phyloP scores from a whole-genome alignment of 176 grass and related monocot genomes.

The Neostapfia colusana region DNA sequence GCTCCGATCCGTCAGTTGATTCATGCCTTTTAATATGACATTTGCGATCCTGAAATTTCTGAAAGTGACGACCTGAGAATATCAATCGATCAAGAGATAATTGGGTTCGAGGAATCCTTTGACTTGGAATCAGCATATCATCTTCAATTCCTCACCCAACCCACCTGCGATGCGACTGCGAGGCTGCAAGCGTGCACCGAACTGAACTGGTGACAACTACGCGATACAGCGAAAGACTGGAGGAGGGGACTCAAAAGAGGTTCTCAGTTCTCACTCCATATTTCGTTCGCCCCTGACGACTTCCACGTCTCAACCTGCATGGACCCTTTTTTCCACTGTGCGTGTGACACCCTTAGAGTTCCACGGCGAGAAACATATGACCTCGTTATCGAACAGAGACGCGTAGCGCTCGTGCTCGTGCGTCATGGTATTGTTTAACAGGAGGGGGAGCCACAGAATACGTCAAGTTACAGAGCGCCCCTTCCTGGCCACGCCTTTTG shows the following conservation, averaged over 20 bases:
- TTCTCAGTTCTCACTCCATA: background rate
- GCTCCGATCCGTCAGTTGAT: background rate
- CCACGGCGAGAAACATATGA: background rate
- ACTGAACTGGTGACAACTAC: too few species aligned
- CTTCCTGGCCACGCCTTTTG: background rate
- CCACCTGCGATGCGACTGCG: background rate
- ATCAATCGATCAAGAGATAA: background rate
- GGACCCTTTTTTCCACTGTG: too few species aligned
- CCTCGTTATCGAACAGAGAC: background rate
- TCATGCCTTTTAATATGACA: background rate
- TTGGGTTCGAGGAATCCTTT: conserved; percentile 1
- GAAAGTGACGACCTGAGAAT: background rate
- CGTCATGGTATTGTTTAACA: background rate
- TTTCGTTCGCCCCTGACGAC: background rate
- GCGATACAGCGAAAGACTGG: background rate
- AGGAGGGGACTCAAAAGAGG: background rate
- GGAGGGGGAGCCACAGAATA: background rate
- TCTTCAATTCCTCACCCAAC: background rate
- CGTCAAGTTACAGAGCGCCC: too few species aligned
- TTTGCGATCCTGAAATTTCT: background rate
- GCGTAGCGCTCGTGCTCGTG: background rate
- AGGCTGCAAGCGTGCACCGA: background rate
- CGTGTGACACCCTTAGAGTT: background rate
- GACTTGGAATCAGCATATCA: background rate
- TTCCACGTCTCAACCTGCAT: background rate